Conservation (phyloP, 306 rosid species). For the Comarum palustre region DNA sequence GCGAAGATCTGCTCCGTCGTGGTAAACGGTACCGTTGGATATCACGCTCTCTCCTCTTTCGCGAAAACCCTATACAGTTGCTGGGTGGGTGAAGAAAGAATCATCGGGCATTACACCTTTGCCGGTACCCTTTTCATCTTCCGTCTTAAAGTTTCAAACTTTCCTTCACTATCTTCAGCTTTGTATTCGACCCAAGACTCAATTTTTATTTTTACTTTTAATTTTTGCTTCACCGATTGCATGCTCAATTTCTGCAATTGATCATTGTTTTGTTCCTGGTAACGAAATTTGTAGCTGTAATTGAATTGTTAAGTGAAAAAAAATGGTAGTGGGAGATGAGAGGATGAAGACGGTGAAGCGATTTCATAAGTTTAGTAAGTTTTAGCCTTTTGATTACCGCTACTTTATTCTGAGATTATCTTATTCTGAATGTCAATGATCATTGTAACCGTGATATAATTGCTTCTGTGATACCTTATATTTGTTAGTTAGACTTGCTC, state of each 20-base stretch:
- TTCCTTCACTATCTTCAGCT: not conserved
- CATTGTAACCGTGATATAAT: too few species aligned
- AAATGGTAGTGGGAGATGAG: too few species aligned
- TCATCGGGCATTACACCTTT: slow-evolving; percentile 13
- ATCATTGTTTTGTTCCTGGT: not conserved
- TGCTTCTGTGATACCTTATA: too few species aligned
- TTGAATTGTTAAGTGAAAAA: not conserved
- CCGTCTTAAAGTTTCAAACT: not conserved
- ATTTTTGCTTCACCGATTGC: not conserved
- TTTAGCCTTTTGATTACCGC: not conserved
- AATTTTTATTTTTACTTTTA: too few species aligned
- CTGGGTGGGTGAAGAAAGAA: too few species aligned
- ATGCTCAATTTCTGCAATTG: not conserved
- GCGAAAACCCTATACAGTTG: slow-evolving; percentile 19
- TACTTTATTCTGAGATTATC: not conserved
- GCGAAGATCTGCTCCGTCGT: slow-evolving; percentile 15
- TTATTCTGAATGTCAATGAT: not conserved
- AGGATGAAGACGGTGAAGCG: too few species aligned
- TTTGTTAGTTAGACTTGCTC: not conserved
- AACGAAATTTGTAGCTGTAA: not conserved
- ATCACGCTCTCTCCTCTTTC: not conserved
- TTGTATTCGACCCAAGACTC: too few species aligned
- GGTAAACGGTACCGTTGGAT: slow-evolving; percentile 23
- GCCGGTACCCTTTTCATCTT: not conserved
- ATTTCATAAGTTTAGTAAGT: not conserved